phyloP scores from a whole-genome alignment of 2,329 filamentous ascomycete genomes.

The Epichloe hybrida region DNA sequence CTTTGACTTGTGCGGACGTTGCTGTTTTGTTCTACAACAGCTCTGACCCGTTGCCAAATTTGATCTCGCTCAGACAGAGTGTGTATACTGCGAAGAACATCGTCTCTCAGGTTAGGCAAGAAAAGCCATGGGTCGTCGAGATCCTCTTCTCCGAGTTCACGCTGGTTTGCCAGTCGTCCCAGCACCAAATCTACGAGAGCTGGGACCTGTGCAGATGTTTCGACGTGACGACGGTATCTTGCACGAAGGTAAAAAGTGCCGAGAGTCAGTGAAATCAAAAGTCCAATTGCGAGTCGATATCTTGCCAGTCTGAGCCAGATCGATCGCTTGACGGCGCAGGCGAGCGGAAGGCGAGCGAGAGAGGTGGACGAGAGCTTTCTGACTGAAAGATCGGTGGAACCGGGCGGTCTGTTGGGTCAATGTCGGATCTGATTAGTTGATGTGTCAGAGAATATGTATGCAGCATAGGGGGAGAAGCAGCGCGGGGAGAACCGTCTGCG shows the following conservation, averaged over 20 bases:
- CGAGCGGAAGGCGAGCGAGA: slow-evolving; percentile 81
- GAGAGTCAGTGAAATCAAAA: slow-evolving; percentile 39
- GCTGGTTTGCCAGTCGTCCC: slow-evolving; percentile 69
- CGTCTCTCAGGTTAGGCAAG: slow-evolving; percentile 79
- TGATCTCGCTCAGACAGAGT: slow-evolving; percentile 60
- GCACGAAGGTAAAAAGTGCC: slow-evolving; percentile 49
- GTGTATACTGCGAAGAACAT: slow-evolving; percentile 74
- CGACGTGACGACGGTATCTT: slow-evolving; percentile 47
- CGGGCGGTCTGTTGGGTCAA: slow-evolving; percentile 58
- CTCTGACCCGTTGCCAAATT: slow-evolving; percentile 72
- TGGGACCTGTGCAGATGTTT: slow-evolving; percentile 59
- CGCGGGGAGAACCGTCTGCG: not conserved
- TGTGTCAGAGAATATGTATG: slow-evolving; percentile 36
- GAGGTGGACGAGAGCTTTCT: slow-evolving; percentile 67
- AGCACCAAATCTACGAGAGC: slow-evolving; percentile 73
- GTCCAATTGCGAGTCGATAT: slow-evolving; percentile 75
- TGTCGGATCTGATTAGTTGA: slow-evolving; percentile 76
- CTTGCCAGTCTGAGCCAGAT: slow-evolving; percentile 68
- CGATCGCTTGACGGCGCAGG: slow-evolving; percentile 66
- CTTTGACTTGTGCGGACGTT: slow-evolving; percentile 71
- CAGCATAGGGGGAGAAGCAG: not conserved
- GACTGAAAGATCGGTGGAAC: slow-evolving; percentile 46
- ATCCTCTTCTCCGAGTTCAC: slow-evolving; percentile 58
- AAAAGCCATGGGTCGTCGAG: slow-evolving; percentile 68
- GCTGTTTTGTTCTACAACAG: slow-evolving; percentile 82